Percentiles rank a stretch among this genome's conserved stretches.
phyloP scores from a whole-genome alignment of 108 stramenopile genomes.

The Fragilaria radians region DNA sequence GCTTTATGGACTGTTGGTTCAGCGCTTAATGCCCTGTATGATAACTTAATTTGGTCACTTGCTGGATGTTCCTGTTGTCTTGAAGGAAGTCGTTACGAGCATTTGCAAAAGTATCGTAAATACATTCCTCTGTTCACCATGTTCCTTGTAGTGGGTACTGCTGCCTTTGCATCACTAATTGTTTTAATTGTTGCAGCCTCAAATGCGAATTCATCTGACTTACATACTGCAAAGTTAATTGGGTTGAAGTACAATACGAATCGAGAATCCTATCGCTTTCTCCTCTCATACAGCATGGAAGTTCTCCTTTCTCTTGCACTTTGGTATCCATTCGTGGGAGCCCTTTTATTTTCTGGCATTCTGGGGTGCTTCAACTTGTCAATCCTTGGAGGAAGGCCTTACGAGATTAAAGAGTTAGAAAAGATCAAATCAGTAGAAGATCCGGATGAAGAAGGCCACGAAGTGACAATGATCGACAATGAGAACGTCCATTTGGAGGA shows the following conservation, averaged over 20 bases:
- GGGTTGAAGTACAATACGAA: neutral
- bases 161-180: conserved; percentile 40
- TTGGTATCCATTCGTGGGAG: conserved; percentile 62
- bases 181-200: conserved; percentile 46
- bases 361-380: conserved; percentile 43
- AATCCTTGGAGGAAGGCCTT: conserved; percentile 54
- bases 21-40: conserved; percentile 53
- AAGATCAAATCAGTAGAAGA: neutral
- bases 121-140: conserved; percentile 34
- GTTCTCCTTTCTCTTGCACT: conserved; percentile 53
- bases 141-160: conserved; percentile 6
- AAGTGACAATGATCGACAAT: neutral
- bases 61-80: conserved; percentile 69
- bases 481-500: neutral
- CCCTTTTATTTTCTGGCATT: conserved; percentile 60
- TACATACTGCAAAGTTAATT: neutral
- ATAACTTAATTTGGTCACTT: conserved; percentile 66
- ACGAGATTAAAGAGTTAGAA: conserved; percentile 18
- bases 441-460: neutral
- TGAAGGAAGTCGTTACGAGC: conserved; percentile 29
- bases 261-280: conserved; percentile 1
- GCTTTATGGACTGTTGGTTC: conserved; percentile 74
- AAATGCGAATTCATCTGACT: conserved; percentile 13
- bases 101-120: conserved; percentile 18
- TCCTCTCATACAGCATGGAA: conserved; percentile 46